These are phyloP conservation scores for Hypoxylon perforatum DNA, from an alignment of 495 filamentous ascomycete genomes.

Conservation along the genomic window DNA sequence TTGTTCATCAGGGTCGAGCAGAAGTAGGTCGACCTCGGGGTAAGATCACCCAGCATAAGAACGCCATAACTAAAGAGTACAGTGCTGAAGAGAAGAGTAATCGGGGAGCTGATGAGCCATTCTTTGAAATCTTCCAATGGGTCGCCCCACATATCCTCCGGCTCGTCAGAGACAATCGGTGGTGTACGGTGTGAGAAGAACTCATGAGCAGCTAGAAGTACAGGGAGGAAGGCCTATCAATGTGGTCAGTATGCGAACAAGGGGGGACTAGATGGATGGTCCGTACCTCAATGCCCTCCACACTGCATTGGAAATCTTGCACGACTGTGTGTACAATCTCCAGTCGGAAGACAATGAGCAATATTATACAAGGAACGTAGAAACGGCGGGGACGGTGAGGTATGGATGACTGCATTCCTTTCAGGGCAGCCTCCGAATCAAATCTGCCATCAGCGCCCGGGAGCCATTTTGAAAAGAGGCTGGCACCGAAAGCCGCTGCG, in stretches of 20 bases:
- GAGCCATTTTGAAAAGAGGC: slow-evolving; percentile 56
- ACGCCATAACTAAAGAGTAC: slow-evolving; percentile 49
- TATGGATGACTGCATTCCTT: slow-evolving; percentile 44
- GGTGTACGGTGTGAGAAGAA: slow-evolving; percentile 48
- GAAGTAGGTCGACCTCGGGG: slow-evolving; percentile 53
- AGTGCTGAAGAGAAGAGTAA: slow-evolving; percentile 41
- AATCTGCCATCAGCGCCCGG: slow-evolving; percentile 59
- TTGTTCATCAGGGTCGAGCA: slow-evolving; percentile 51
- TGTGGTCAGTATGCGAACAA: slow-evolving; percentile 11
- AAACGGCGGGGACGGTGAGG: slow-evolving; percentile 57
- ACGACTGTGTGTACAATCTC: slow-evolving; percentile 54
- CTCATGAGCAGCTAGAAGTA: slow-evolving; percentile 52
- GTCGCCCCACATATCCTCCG: slow-evolving; percentile 52
- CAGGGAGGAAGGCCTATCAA: slow-evolving; percentile 52
- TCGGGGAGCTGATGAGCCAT: slow-evolving; percentile 49
- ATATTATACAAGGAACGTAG: slow-evolving; percentile 53
- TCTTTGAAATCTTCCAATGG: slow-evolving; percentile 49
- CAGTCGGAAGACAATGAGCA: slow-evolving; percentile 54
- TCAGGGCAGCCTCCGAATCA: slow-evolving; percentile 52
- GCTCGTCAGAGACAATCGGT: slow-evolving; percentile 42
- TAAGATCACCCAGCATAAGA: slow-evolving; percentile 34
- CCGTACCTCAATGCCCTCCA: slow-evolving; percentile 54
- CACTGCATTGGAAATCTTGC: slow-evolving; percentile 54
- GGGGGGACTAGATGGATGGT: not conserved
- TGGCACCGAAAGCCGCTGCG: slow-evolving; percentile 48